Evolutionary conservation across 1,284 basidiomycete genomes (phyloP), one percentile per base, ranked within the genome.

Genomic region (Omphalotus olearius): DNA sequence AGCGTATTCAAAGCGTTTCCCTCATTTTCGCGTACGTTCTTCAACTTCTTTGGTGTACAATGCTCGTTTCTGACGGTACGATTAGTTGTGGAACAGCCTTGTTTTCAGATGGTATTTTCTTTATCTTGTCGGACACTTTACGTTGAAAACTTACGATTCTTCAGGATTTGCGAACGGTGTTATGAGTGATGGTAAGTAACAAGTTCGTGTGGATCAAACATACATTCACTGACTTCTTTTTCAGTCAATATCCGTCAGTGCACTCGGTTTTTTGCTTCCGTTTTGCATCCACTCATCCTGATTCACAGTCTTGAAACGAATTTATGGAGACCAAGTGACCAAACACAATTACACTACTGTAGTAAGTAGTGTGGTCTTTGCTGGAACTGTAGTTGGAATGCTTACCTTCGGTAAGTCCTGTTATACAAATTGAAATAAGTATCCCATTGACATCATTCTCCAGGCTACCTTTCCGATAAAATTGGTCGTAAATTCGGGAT

Each of bases 401-500:
- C 64, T 89, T 51, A 57, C 64, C 30, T 89, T 89, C 60, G 85
- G 85, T 75, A 49, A 47, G 64, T 47, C 14, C 10, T 37, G 20
- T 7, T 16, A 4, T 30, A 20, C 6, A 39, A 14, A 13, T 43
- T 23, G 11, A 13, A 17, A 9, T 11, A 28, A 36, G 18, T 25
- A 14, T 30, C 23, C 23, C 1, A 36, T 39, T 44, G 18, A 23
- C 41, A 13, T 20, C 41, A 13, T 20, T 43, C 30, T 36, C 13
- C 30, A 74, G 75, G 75, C 20, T 91, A 83, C 64, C 69, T 93
- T 51, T 90, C 88, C 6, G 94, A 97, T 66, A 89, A 88, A 64
- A 61, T 93, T 52, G 93, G 93, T 6, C 82, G 94, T 49, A 95
- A 95, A 63, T 86, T 85, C 60, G 91, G 92, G 52, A 93, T 93